Base-by-base conservation (phyloP, 306 rosid genomes). In the Vigna reflexopilosa region DNA sequence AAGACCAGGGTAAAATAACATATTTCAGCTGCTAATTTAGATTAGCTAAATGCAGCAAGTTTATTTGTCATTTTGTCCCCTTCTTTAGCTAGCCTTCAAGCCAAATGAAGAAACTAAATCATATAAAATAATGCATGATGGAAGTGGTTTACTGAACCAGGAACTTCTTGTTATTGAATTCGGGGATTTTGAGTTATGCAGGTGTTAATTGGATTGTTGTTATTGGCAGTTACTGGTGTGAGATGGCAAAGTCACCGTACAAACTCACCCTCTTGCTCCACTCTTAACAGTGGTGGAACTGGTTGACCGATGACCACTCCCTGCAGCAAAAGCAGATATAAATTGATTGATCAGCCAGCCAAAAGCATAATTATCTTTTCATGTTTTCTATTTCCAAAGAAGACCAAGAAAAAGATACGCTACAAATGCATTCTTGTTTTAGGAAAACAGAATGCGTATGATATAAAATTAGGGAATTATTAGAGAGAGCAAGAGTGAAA, bases 371-470 rank as follows among this genome's bases (percentile, higher is more conserved):
- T 69, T 49, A 71, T 54, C 56, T 47, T 64, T 19, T 81, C 69
- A 1, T 34, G 76, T 72, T 77, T 72, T 67, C 62, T 58, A 73
- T 36, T 59, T 64, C 71, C 63, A 52, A 79, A 67, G 2, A 72
- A 77, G 76, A 63, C 70, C 13, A 54, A 78, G 81, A 74, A 78
- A 73, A 81, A 24, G 67, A 62, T 75, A 67, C 34, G 14, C n/a
- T 45, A 42, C 36, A 51, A 14, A 36, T 45, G 34, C 54, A 54
- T 58, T 61, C 36, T 70, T 32, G 24, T 72, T 76, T 56, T 82
- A 34, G 12, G 59, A 36, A 55, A 73, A 62, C 54, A 38, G 56
- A 45, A 69, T 45, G 55, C 2, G 58, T 59, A 78, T 77, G 47
- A 72, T 44, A 32, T 36, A 58, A 38, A 72, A 78, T 61, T 68